Base-by-base conservation (phyloP, 768 basidiomycete genomes). In the Lyophyllum decastes region DNA sequence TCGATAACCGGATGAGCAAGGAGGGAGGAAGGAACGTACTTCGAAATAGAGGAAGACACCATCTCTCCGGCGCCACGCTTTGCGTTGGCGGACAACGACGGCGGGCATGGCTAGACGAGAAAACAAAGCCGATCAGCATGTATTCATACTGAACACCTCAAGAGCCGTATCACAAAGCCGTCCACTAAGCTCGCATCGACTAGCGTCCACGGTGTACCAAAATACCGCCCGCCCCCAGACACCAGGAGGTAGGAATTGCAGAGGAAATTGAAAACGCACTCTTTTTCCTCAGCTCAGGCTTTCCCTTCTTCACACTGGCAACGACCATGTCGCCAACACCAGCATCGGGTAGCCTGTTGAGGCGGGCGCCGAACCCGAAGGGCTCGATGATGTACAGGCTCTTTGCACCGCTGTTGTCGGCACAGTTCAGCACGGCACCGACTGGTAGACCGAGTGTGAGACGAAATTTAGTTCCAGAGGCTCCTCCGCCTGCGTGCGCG, bases 21-120 rank as follows among this genome's bases (percentile, higher is more conserved):
- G 33, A 38, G 14, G 11, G 11, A 45, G n/a, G n/a, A n/a, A n/a
- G n/a, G n/a, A 27, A 71, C 82, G 45, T 55, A 88, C 89, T 84
- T 96, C 94, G 63, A 96, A 97, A 85, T 98, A 97, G 72, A 98
- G 90, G 88, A 97, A 97, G 61, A 98, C 93, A 74, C 97, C 97
- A 71, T 99, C 97, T 78, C 87, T 86, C 79, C 97, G 85, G 69
- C 97, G 89, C 97, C 97, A 99, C 51, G 96, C 84, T 78, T 98
- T 99, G 71, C 97, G 91, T 77, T 98, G 97, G 63, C 97, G 94
- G 66, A 98, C 86, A 69, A 99, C 88, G 65, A 99, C 92, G 61
- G 90, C 89, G 68, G 95, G 97, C 94, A 98, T 95, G 54, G 96
- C 96, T 96, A 64, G 43, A 24, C 58, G 59, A 51, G 6, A n/a